These are phyloP conservation scores for Arthrobotrys musiformis DNA, from an alignment of 2,329 filamentous ascomycete genomes.

Conservation along the genomic window DNA sequence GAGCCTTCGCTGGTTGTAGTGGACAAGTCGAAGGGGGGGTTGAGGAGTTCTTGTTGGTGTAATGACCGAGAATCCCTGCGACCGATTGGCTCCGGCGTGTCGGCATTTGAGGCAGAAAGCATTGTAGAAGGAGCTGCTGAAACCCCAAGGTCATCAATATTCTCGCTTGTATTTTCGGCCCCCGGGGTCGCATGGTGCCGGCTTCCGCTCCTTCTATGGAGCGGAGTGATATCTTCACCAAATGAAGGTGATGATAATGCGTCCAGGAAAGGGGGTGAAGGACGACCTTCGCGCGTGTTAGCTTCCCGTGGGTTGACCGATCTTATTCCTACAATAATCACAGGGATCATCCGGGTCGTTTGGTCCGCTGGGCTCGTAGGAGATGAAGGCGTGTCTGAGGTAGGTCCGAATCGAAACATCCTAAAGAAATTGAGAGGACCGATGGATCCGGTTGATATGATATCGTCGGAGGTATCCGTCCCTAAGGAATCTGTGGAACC, in stretches of 20 bases:
- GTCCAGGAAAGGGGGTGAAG: constrained; percentile 63
- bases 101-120: neutral
- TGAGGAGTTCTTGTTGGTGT: neutral
- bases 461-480: constrained; percentile 56
- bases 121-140: neutral
- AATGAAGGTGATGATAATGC: constrained; percentile 60
- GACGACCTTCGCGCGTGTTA: constrained; percentile 64
- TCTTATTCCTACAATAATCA: constrained; percentile 76
- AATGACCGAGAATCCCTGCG: neutral
- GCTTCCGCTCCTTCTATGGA: neutral
- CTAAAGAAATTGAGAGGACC: constrained; percentile 75
- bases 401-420: constrained; percentile 74
- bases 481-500: constrained; percentile 47
- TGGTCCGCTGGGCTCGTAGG: constrained; percentile 61
- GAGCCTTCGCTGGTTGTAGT: constrained; percentile 31
- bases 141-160: neutral
- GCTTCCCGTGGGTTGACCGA: constrained; percentile 70
- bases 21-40: constrained; percentile 2
- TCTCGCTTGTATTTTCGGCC: neutral
- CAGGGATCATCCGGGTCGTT: constrained; percentile 70
- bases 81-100: neutral
- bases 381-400: constrained; percentile 61
- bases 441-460: constrained; percentile 63
- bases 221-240: constrained; percentile 1
- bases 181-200: neutral